Percentiles rank a stretch among this genome's conserved stretches.
phyloP scores from a whole-genome alignment of 2,329 filamentous ascomycete species.

The Alternaria triticimaculans region DNA sequence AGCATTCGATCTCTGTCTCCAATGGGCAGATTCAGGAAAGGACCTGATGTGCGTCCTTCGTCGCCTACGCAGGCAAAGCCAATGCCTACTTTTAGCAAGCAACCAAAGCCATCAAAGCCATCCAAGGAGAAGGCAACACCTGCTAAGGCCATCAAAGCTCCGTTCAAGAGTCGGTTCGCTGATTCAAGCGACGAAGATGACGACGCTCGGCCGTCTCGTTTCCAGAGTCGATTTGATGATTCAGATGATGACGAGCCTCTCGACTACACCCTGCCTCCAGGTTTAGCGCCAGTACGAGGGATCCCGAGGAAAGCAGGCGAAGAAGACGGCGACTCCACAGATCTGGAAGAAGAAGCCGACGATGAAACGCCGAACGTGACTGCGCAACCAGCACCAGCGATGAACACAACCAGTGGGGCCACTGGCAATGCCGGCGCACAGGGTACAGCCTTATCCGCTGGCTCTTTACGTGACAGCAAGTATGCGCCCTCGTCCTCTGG shows the following conservation, averaged over 20 bases:
- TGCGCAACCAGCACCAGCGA: constrained; percentile 24
- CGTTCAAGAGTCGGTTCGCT: constrained; percentile 62
- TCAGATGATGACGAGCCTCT: constrained; percentile 64
- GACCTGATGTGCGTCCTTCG: constrained; percentile 16
- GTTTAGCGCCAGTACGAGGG: constrained; percentile 62
- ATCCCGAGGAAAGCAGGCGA: constrained; percentile 63
- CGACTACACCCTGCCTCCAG: constrained; percentile 49
- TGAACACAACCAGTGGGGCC: constrained; percentile 17
- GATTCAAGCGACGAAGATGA: constrained; percentile 71
- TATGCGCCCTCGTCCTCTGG: constrained; percentile 39
- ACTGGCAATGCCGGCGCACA: constrained; percentile 26
- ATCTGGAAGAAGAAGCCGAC: constrained; percentile 54
- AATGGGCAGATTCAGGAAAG: constrained; percentile 59
- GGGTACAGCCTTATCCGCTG: constrained; percentile 43
- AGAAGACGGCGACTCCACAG: constrained; percentile 65
- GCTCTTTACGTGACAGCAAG: constrained; percentile 50
- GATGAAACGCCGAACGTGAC: constrained; percentile 25
- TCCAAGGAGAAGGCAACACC: constrained; percentile 23
- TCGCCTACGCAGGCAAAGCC: constrained; percentile 24
- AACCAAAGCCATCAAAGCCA: constrained; percentile 21
- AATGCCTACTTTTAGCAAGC: constrained; percentile 27
- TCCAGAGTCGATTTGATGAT: constrained; percentile 57
- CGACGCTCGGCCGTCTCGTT: constrained; percentile 41
- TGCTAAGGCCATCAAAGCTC: constrained; percentile 23
- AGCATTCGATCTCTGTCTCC: constrained; percentile 76